Conservation (phyloP, 148 eudicot genomes). For the Rhododendron simsii region DNA sequence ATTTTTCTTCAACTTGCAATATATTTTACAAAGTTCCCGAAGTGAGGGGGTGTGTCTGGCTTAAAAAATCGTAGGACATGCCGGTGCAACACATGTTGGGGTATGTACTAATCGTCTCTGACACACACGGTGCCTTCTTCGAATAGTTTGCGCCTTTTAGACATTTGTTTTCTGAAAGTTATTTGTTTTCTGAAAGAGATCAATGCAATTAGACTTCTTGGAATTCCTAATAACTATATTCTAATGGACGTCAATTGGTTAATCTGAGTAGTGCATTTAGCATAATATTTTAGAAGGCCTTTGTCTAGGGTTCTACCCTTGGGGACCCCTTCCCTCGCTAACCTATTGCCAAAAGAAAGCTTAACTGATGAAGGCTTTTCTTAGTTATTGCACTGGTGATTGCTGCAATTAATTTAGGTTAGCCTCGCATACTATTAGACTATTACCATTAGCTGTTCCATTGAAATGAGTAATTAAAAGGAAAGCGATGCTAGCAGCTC, state of each 20-base stretch:
- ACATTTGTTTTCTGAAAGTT: neutral
- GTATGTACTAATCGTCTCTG: neutral
- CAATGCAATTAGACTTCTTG: neutral
- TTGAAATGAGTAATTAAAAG: neutral
- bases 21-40: neutral
- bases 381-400: neutral
- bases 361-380: neutral
- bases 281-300: neutral
- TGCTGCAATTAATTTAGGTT: neutral
- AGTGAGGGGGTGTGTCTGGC: neutral
- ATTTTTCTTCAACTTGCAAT: neutral
- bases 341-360: neutral
- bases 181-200: neutral
- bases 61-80: neutral
- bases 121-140: neutral
- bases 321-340: neutral
- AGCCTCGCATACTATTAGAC: neutral
- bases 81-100: neutral
- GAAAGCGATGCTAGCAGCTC: neutral
- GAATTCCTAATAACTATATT: neutral
- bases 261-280: neutral
- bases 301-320: neutral
- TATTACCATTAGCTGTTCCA: neutral
- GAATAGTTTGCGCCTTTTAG: neutral
- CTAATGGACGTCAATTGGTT: neutral